Evolutionary conservation across 805 yeast species (phyloP).

Genomic region (Saccharomycopsis sp.): DNA sequence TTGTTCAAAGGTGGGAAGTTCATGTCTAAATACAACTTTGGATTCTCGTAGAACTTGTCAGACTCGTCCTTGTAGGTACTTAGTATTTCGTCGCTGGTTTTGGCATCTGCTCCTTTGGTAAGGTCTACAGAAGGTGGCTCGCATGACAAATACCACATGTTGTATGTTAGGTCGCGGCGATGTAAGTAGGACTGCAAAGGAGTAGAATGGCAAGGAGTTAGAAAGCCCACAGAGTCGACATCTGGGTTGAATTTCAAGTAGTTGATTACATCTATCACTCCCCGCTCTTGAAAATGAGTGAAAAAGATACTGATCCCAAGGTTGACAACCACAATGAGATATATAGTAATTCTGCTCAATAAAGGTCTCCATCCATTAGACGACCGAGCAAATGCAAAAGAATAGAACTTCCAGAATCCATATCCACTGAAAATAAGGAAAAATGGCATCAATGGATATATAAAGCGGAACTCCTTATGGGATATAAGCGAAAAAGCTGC

Average conservation of each 20-base stretch:
- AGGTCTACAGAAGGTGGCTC: conserved; percentile 66
- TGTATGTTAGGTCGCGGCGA: conserved; percentile 38
- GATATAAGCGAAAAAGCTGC: conserved; percentile 53
- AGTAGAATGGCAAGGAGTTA: conserved; percentile 96
- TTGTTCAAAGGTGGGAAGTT: conserved; percentile 41
- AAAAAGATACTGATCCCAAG: conserved; percentile 41
- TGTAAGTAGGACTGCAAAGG: conserved; percentile 90
- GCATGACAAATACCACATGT: conserved; percentile 79
- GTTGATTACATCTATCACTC: conserved; percentile 65
- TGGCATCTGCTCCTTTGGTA: conserved; percentile 5
- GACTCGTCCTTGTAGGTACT: conserved; percentile 72
- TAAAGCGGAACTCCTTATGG: conserved; percentile 89
- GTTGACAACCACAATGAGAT: conserved; percentile 32
- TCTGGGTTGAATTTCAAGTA: conserved; percentile 38
- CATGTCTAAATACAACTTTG: conserved; percentile 44
- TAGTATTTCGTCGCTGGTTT: conserved; percentile 27
- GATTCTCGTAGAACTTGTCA: conserved; percentile 70
- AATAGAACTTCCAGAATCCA: conserved; percentile 25
- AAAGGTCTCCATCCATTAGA: conserved; percentile 1
- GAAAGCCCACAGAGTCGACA: conserved; percentile 59
- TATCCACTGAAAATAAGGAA: conserved; percentile 46
- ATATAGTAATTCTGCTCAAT: conserved; percentile 21
- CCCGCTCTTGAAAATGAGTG: conserved; percentile 74
- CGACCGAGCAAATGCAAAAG: conserved; percentile 6
- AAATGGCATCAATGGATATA: conserved; percentile 79